Percentiles rank a stretch among this genome's conserved stretches.
These are phyloP conservation scores for Artemisia annua DNA, from an alignment of 129 eudicot species.

Conservation along the genomic window DNA sequence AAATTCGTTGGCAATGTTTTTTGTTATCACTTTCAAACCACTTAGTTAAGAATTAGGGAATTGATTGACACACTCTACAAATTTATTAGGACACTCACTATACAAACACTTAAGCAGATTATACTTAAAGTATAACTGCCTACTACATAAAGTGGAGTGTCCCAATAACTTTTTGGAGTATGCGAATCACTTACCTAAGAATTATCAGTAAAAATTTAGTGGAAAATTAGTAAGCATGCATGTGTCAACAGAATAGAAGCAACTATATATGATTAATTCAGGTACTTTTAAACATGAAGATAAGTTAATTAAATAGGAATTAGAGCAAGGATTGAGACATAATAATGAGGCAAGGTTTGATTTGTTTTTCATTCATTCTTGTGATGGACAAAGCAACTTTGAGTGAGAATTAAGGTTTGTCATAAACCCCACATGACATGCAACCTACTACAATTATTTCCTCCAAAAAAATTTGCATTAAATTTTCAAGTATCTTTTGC, in stretches of 20 bases:
- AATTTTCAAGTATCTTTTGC: not conserved
- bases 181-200: too few relatives aligned
- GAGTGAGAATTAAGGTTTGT: conserved; percentile 43
- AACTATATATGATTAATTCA: conserved; percentile 3
- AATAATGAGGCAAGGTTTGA: conserved; percentile 38
- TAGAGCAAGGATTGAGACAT: conserved; percentile 25
- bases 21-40: too few relatives aligned
- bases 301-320: not conserved
- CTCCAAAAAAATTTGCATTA: conserved; percentile 10
- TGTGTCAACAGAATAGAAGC: not conserved
- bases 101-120: too few relatives aligned
- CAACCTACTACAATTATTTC: conserved; percentile 40
- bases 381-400: conserved; percentile 25
- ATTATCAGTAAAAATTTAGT: too few relatives aligned
- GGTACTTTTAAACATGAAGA: not conserved
- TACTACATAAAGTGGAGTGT: too few relatives aligned
- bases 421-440: conserved; percentile 45
- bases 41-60: too few relatives aligned
- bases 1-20: too few relatives aligned
- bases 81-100: too few relatives aligned
- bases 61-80: too few relatives aligned
- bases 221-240: conserved; percentile 1
- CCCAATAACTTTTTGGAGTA: too few relatives aligned
- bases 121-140: too few relatives aligned
- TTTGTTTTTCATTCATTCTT: conserved; percentile 31